These are phyloP conservation scores for Suillus paluster DNA, from an alignment of 768 basidiomycete species.

Conservation along the genomic window DNA sequence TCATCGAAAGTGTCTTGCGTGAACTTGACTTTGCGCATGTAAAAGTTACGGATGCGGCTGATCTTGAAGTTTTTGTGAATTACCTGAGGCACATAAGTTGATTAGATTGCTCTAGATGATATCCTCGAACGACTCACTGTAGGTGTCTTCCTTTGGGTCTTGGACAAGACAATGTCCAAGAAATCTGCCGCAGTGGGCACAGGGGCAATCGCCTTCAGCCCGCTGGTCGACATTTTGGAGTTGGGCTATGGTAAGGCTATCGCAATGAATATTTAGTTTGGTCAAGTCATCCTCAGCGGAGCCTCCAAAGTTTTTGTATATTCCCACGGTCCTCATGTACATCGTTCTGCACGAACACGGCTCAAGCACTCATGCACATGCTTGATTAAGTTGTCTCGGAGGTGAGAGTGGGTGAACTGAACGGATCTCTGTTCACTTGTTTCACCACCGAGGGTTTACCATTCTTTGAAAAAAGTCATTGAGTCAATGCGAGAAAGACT, in stretches of 20 bases:
- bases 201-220: conserved; percentile 97
- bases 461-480: too few species aligned
- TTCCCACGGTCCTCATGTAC: conserved; percentile 11
- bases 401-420: too few species aligned
- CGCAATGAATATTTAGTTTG: neutral
- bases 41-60: conserved; percentile 95
- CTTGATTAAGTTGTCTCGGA: too few species aligned
- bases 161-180: conserved; percentile 90
- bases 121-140: conserved; percentile 54
- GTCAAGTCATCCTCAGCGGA: neutral
- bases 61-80: conserved; percentile 99
- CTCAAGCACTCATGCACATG: too few species aligned
- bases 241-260: neutral
- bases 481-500: too few species aligned
- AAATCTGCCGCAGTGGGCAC: conserved; percentile 97
- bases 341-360: too few species aligned
- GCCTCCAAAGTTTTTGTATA: neutral
- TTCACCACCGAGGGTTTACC: too few species aligned
- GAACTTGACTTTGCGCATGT: conserved; percentile 99
- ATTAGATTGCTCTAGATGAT: neutral
- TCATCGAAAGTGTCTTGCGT: conserved; percentile 97
- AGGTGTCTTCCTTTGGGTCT: conserved; percentile 96
- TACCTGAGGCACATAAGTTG: conserved; percentile 56
- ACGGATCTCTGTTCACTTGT: too few species aligned
- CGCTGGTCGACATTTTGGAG: conserved; percentile 74